Percentiles rank a stretch among this genome's conserved stretches.
These are phyloP conservation scores for Apiotrichum akiyoshidainum DNA, from an alignment of 1,284 basidiomycete genomes.

Conservation along the genomic window DNA sequence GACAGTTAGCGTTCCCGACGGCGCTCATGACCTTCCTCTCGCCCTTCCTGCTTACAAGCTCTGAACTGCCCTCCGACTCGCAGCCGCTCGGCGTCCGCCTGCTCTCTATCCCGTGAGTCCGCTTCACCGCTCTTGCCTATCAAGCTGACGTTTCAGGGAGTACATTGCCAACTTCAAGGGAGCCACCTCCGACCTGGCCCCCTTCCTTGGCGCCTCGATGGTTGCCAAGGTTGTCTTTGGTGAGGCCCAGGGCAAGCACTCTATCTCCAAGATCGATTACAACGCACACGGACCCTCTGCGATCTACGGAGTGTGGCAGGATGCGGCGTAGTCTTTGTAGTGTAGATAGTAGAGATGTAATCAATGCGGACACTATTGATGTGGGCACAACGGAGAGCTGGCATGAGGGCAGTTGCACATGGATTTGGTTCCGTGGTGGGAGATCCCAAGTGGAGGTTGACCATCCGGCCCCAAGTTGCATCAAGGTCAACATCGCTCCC, in stretches of 20 bases:
- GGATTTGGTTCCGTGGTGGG: not conserved
- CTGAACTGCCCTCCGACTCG: conserved; percentile 54
- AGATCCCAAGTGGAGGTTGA: not conserved
- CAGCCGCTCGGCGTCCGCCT: conserved; percentile 67
- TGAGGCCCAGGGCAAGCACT: conserved; percentile 43
- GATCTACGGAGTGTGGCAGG: conserved; percentile 36
- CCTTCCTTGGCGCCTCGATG: conserved; percentile 82
- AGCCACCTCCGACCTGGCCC: conserved; percentile 73
- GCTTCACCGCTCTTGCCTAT: too few species aligned
- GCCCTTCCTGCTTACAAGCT: conserved; percentile 64
- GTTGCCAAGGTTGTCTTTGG: conserved; percentile 62
- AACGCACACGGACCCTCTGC: conserved; percentile 47
- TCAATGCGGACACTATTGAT: not conserved
- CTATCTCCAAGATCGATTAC: conserved; percentile 50
- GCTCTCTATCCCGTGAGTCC: conserved; percentile 62
- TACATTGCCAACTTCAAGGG: conserved; percentile 90
- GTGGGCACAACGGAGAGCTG: not conserved
- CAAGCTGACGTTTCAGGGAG: conserved; percentile 51
- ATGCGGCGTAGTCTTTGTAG: conserved; percentile 10
- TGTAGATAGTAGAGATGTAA: conserved; percentile 10
- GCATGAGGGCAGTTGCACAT: too few species aligned
- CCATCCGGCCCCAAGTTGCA: not conserved
- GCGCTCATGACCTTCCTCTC: conserved; percentile 72
- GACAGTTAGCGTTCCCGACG: conserved; percentile 48
- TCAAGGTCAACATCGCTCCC: not conserved